phyloP scores from a whole-genome alignment of 2,329 filamentous ascomycete species.

The Colletotrichum camelliae region DNA sequence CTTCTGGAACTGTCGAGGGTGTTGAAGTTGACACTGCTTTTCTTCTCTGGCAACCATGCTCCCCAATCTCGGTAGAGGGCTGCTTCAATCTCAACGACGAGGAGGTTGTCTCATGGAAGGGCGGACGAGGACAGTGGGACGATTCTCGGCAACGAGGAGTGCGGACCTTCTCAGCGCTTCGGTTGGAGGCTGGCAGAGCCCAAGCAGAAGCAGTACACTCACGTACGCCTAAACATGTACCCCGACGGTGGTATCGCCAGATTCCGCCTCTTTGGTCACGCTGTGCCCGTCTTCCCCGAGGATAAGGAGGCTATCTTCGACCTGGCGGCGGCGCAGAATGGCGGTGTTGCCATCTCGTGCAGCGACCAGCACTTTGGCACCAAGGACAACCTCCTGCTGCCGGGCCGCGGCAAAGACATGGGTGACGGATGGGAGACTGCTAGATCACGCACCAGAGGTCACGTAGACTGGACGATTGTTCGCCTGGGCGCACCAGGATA shows the following conservation, averaged over 20 bases:
- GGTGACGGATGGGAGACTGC: constrained; percentile 89
- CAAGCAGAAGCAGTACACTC: constrained; percentile 74
- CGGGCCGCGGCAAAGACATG: constrained; percentile 83
- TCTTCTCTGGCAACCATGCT: constrained; percentile 84
- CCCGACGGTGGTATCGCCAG: constrained; percentile 84
- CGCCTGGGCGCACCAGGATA: constrained; percentile 70
- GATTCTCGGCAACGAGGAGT: constrained; percentile 72
- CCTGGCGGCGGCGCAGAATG: constrained; percentile 79
- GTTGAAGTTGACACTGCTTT: constrained; percentile 81
- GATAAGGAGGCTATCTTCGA: constrained; percentile 72
- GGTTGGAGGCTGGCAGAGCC: constrained; percentile 70
- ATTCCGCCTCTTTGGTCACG: constrained; percentile 78
- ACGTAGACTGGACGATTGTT: constrained; percentile 84
- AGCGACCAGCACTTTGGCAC: constrained; percentile 86
- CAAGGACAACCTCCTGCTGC: constrained; percentile 80
- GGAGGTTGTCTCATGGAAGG: constrained; percentile 68
- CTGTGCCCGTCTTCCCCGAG: constrained; percentile 76
- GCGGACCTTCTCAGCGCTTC: constrained; percentile 76
- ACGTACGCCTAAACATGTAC: constrained; percentile 84
- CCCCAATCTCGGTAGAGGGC: constrained; percentile 79
- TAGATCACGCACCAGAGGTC: constrained; percentile 71
- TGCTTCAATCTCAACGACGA: constrained; percentile 70
- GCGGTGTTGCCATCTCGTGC: constrained; percentile 76
- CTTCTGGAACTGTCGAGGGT: constrained; percentile 74
- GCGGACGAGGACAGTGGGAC: constrained; percentile 69